These are phyloP conservation scores for Sparassis latifolia DNA, from an alignment of 1,284 basidiomycete species.

Conservation along the genomic window DNA sequence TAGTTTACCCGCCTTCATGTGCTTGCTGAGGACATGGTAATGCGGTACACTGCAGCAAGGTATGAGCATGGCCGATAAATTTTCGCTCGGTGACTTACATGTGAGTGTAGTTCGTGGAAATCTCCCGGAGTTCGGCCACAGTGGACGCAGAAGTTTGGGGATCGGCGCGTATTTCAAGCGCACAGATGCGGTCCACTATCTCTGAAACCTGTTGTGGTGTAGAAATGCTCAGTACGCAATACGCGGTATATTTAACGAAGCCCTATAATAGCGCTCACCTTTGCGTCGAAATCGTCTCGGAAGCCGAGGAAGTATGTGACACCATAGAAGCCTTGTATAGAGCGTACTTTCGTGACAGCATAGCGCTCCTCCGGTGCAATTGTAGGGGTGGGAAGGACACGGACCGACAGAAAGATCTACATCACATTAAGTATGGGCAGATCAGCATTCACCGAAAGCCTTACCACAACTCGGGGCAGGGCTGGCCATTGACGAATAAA, in stretches of 20 bases:
- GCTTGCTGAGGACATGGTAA: conserved; percentile 47
- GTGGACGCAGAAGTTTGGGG: conserved; percentile 24
- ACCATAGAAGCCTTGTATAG: conserved; percentile 53
- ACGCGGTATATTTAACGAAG: neutral
- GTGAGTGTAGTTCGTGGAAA: conserved; percentile 44
- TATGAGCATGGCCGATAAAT: neutral
- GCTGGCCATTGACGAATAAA: conserved; percentile 53
- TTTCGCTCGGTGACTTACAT: conserved; percentile 32
- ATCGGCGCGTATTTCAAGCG: conserved; percentile 36
- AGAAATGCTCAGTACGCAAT: neutral
- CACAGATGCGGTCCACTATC: conserved; percentile 44
- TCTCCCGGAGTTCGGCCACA: conserved; percentile 36
- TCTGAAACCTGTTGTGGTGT: conserved; percentile 26
- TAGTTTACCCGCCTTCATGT: conserved; percentile 25
- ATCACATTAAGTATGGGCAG: neutral
- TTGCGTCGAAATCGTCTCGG: conserved; percentile 48
- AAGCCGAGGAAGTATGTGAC: conserved; percentile 58
- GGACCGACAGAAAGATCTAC: conserved; percentile 55
- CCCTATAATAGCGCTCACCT: conserved; percentile 16
- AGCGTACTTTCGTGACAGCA: conserved; percentile 45
- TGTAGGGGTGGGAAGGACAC: conserved; percentile 40
- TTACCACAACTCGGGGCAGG: conserved; percentile 50
- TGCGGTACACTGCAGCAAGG: conserved; percentile 42
- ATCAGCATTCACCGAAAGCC: conserved; percentile 8
- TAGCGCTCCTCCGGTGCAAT: conserved; percentile 44